These are phyloP conservation scores for Alloascoidea hylecoeti DNA, from an alignment of 805 yeast species.

Conservation along the genomic window DNA sequence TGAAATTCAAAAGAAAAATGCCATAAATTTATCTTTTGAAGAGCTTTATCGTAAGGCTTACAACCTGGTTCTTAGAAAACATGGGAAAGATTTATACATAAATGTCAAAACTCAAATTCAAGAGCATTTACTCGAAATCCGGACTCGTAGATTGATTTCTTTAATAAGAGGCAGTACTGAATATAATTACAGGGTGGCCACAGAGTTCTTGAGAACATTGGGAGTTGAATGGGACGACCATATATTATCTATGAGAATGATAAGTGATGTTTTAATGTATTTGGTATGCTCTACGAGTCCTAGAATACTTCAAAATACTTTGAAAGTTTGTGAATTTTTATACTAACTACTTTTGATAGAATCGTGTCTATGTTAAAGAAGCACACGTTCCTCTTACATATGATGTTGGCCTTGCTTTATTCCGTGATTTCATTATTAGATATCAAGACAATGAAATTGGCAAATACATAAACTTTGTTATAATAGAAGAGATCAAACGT, in stretches of 20 bases:
- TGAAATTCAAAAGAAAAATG: conserved; percentile 60
- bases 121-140: conserved; percentile 21
- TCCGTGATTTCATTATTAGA: conserved; percentile 45
- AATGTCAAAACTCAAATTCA: conserved; percentile 36
- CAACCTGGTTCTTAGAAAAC: conserved; percentile 55
- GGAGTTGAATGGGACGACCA: conserved; percentile 57
- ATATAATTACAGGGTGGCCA: conserved; percentile 9
- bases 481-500: conserved; percentile 40
- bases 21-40: conserved; percentile 66
- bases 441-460: conserved; percentile 37
- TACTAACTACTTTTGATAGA: conserved; percentile 18
- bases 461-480: conserved; percentile 26
- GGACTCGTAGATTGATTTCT: conserved; percentile 8
- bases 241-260: conserved; percentile 55
- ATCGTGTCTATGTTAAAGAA: conserved; percentile 71
- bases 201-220: conserved; percentile 18
- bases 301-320: neutral
- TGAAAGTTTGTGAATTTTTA: neutral
- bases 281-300: conserved; percentile 16
- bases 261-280: conserved; percentile 77
- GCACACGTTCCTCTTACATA: conserved; percentile 44
- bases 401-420: conserved; percentile 60
- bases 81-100: conserved; percentile 51
- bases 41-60: conserved; percentile 72
- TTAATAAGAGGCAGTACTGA: conserved; percentile 9